Percentiles rank a stretch among this genome's conserved stretches.
Conservation (phyloP, 441 rosid genomes). For the Gossypium aridum region DNA sequence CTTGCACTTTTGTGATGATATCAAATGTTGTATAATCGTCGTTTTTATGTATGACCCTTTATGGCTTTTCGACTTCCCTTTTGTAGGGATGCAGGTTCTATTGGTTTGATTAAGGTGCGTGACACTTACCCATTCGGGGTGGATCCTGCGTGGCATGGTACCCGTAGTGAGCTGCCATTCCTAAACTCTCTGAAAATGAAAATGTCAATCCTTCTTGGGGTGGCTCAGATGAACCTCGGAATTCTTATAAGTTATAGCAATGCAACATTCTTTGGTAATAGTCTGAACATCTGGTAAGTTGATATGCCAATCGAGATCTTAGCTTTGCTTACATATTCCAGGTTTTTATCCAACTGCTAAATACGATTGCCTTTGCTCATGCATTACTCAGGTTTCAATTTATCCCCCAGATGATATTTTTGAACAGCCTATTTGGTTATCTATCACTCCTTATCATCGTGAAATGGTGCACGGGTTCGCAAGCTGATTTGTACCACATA, state of each 20-base stretch:
- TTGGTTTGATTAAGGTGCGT: conserved; percentile 66
- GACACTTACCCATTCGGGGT: conserved; percentile 88
- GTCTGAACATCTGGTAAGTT: conserved; percentile 64
- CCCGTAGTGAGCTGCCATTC: conserved; percentile 83
- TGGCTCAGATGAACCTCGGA: conserved; percentile 98
- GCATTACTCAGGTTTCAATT: conserved; percentile 72
- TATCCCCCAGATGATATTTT: conserved; percentile 83
- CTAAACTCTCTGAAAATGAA: conserved; percentile 97
- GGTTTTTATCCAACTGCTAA: neutral
- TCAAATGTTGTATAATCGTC: neutral
- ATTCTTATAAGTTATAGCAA: conserved; percentile 75
- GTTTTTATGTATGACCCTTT: conserved; percentile 7
- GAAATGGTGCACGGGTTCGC: conserved; percentile 90
- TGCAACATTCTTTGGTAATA: conserved; percentile 59
- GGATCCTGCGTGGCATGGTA: conserved; percentile 93
- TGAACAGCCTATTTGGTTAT: conserved; percentile 89
- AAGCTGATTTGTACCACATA: conserved; percentile 90
- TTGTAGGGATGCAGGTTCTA: conserved; percentile 72
- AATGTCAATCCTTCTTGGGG: conserved; percentile 94
- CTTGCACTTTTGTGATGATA: neutral
- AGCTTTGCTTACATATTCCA: conserved; percentile 20
- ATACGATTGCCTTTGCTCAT: neutral
- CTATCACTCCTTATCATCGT: conserved; percentile 73
- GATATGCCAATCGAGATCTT: conserved; percentile 10
- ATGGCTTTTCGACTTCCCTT: conserved; percentile 13